Percentiles rank a stretch among this genome's conserved stretches.
phyloP scores from a whole-genome alignment of 208 protist genomes.

The Porcisia deanei region DNA sequence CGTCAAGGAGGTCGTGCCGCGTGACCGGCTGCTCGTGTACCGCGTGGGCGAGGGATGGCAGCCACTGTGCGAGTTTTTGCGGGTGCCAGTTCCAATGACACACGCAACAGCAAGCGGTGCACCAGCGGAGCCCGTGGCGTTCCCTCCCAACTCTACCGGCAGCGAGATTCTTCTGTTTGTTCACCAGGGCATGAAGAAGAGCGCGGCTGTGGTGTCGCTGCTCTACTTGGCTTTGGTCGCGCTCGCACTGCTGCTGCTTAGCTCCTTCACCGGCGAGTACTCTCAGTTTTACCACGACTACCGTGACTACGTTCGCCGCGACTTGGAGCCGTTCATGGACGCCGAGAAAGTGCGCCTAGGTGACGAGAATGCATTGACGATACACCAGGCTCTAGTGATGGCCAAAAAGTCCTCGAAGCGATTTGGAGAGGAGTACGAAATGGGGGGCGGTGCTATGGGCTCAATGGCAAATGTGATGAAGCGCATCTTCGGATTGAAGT shows the following conservation, averaged over 20 bases:
- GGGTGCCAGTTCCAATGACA: constrained; percentile 38
- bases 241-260: constrained; percentile 42
- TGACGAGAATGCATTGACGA: constrained; percentile 27
- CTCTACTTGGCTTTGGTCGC: constrained; percentile 33
- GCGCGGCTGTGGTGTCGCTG: constrained; percentile 32
- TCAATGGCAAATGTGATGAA: constrained; percentile 25
- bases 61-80: constrained; percentile 74
- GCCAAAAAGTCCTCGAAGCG: constrained; percentile 65
- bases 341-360: constrained; percentile 25
- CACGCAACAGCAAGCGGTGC: neutral
- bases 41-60: constrained; percentile 76
- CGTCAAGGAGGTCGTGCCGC: constrained; percentile 67
- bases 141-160: constrained; percentile 49
- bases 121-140: constrained; percentile 36
- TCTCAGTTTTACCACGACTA: constrained; percentile 33
- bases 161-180: constrained; percentile 48
- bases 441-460: constrained; percentile 36
- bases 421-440: constrained; percentile 54
- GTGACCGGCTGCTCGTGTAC: constrained; percentile 81
- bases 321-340: constrained; percentile 48
- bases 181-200: constrained; percentile 34
- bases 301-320: constrained; percentile 29
- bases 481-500: constrained; percentile 10
- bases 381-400: constrained; percentile 50
- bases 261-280: constrained; percentile 39